Evolutionary conservation across 495 filamentous ascomycete species (phyloP).

Genomic region (Jackrogersella multiformis): DNA sequence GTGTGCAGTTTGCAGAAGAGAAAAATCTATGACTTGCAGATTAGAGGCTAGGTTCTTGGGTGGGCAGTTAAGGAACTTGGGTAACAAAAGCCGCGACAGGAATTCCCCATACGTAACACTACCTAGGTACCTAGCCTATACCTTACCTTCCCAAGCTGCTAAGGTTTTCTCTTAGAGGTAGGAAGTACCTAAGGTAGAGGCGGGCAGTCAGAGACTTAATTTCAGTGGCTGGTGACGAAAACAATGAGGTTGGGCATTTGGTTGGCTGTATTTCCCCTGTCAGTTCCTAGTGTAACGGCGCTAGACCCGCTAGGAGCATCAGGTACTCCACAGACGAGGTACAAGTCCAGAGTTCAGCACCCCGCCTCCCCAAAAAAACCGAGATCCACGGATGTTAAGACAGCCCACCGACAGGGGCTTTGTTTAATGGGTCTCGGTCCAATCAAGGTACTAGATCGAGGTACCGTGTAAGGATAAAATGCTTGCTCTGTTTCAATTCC

Average conservation of each 20-base stretch:
- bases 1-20: constrained; percentile 14
- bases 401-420: constrained; percentile 31
- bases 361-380: constrained; percentile 32
- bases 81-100: too few species aligned
- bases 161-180: too few species aligned
- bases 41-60: background rate
- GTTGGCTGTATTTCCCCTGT: constrained; percentile 27
- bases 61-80: too few species aligned
- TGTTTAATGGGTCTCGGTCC: constrained; percentile 39
- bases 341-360: constrained; percentile 26
- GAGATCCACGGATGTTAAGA: constrained; percentile 3
- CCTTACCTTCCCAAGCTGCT: too few species aligned
- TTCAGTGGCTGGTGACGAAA: constrained; percentile 44
- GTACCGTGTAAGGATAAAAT: constrained; percentile 19
- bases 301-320: background rate
- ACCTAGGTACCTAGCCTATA: too few species aligned
- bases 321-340: constrained; percentile 27
- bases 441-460: constrained; percentile 19
- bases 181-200: constrained; percentile 18
- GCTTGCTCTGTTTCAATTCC: constrained; percentile 2
- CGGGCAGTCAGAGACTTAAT: constrained; percentile 27
- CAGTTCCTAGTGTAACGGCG: constrained; percentile 10
- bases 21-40: constrained; percentile 11
- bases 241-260: constrained; percentile 42
- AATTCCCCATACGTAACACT: too few species aligned